Base-by-base conservation (phyloP, 768 basidiomycete species). In the Russula griseocarnosa region DNA sequence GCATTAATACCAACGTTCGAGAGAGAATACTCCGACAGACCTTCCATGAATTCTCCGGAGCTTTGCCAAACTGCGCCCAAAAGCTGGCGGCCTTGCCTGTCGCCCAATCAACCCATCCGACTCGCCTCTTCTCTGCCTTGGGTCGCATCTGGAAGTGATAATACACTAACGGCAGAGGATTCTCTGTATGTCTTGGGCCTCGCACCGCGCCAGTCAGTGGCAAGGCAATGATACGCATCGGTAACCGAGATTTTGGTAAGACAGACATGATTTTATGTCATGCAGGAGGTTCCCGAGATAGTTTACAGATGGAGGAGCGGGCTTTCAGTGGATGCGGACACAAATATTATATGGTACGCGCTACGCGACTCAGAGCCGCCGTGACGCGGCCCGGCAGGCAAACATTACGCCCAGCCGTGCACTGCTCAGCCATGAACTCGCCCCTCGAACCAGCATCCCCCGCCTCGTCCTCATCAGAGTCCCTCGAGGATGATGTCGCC, bases 21-120 rank as follows among this genome's bases (percentile, higher is more conserved):
- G n/a, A 32, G n/a, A 52, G n/a, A 40, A 26, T 49, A 34, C 55
- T 55, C 53, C 18, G 47, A 26, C 24, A 7, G 66, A 90, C 90
- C 83, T 86, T 85, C 90, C 90, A 92, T 58, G 81, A 83, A 24
- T 82, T 83, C 60, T 85, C 75, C 7, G 76, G 73, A 1, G 86
- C 83, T 67, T 85, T 84, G 13, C 88, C 90, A 70, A 90, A 86
- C 22, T 79, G 77, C 28, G 83, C 78, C 90, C 90, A 92, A 5
- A 80, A 73, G 52, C 77, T 72, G 1, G 79, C 72, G 0, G 83
- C 85, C 69, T 86, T 90, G 24, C 70, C 72, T 3, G 80, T 75
- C 5, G 75, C 76, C 78, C 79, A 83, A 5, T 79, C 81, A n/a
- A 76, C 52, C 64, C 83, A 84, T 24, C 76, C 77, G 47, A 71